Evolutionary conservation across 768 basidiomycete genomes (phyloP), one percentile per base, ranked within the genome.

Genomic region (Jaapia argillacea): DNA sequence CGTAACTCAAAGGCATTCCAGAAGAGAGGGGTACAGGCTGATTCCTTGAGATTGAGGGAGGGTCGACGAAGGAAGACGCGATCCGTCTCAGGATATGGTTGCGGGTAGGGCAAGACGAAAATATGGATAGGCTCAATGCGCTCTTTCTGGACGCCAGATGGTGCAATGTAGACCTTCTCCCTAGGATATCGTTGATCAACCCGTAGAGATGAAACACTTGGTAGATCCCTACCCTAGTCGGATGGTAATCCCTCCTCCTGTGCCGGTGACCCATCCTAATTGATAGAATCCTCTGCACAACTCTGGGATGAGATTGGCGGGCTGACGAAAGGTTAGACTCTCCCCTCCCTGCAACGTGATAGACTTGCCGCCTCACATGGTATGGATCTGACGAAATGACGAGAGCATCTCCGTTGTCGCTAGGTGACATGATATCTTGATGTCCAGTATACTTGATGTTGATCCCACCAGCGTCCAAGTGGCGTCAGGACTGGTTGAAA

Each of bases 251-350:
- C 85, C 85, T 21, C 79, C 79, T 4, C 88, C 89, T 2, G 90
- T 92, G 13, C 90, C 89, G 2, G 89, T 92, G 1, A 92, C 90
- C 90, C 90, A 92, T 12, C 90, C 90, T 18, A 92, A 73, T 65
- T 64, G 72, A 64, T 92, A 92, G 61, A 93, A 92, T 4, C 78
- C 75, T 36, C 75, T 68, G 59, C 90, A 93, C 1, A 93, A 71
- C 55, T 87, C 85, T 24, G 85, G 85, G 42, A 92, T 92, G 48
- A 92, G 71, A 60, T 89, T 91, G n/a, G 90, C 90, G 16, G 90
- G 89, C 80, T 93, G n/a, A n/a, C n/a, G n/a, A n/a, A n/a, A n/a
- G n/a, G n/a, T n/a, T n/a, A n/a, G n/a, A n/a, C n/a, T n/a, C n/a
- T n/a, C n/a, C n/a, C n/a, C n/a, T n/a, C n/a, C n/a, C n/a, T n/a